Evolutionary conservation across 305 asterid genomes (phyloP), one percentile per base, ranked within the genome.

Genomic region (Stenogyne calaminthoides): DNA sequence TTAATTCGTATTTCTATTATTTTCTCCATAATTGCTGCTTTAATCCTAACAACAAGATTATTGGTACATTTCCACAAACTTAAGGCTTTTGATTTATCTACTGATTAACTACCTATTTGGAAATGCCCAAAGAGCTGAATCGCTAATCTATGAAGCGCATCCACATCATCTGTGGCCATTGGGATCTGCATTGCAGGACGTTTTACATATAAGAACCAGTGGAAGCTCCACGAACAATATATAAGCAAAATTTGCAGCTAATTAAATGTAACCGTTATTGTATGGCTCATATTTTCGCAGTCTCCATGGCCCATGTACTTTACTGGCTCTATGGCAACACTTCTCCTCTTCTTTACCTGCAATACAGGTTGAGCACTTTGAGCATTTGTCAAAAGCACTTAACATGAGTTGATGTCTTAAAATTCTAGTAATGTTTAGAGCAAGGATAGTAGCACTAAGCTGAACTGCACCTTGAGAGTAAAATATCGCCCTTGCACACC

Each of bases 231-330:
- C 42, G 44, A 63, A 69, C 49, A 64, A 59, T 1, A 3, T 25
- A 72, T 15, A 29, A 74, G 57, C 55, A 49, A 64, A 69, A 22
- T 61, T n/a, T 70, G 59, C 32, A 32, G 57, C 29, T 63, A 72
- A 68, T 70, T 59, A 75, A 78, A 75, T 57, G 65, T 74, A 83
- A 92, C 99, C 88, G 96, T 89, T 73, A 84, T 80, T 46, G 97
- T 83, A 84, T 91, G 99, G 83, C 99, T 92, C 78, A 90, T 77
- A 80, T 88, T 95, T 81, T 91, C 98, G 39, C 99, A 95, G 78
- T 85, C 93, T 71, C 98, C 99, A 84, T 83, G 78, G 64, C 99
- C 99, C 97, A 95, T 82, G 83, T 87, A 95, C 91, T 92, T 95
- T 39, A 83, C 78, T 47, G 97, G 99, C 83, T 92, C 99, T 47